These are phyloP conservation scores for Leptographium radiaticola DNA, from an alignment of 2,329 filamentous ascomycete species.

Conservation along the genomic window DNA sequence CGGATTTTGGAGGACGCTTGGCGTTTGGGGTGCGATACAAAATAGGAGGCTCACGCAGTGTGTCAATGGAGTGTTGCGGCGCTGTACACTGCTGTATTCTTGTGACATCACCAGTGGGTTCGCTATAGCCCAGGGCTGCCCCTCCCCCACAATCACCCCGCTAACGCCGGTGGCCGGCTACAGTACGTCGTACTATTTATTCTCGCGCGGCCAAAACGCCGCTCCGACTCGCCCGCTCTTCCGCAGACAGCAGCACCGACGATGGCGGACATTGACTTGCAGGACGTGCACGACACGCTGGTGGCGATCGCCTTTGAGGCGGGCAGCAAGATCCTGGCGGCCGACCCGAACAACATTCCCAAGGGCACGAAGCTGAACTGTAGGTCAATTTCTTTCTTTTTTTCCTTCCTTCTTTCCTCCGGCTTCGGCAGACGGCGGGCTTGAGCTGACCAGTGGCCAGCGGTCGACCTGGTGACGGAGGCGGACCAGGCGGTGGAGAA, in stretches of 20 bases:
- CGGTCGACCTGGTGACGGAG: slow-evolving; percentile 56
- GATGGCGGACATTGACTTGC: slow-evolving; percentile 45
- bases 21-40: background rate
- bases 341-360: slow-evolving; percentile 44
- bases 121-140: background rate
- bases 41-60: too few relatives aligned
- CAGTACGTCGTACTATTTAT: too few relatives aligned
- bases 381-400: slow-evolving; percentile 18
- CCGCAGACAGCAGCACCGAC: background rate
- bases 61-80: too few relatives aligned
- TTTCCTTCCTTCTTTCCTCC: background rate
- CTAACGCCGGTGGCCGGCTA: too few relatives aligned
- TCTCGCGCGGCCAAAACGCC: too few relatives aligned
- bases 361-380: slow-evolving; percentile 54
- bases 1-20: too few relatives aligned
- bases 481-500: slow-evolving; percentile 53
- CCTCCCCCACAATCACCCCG: slow-evolving; percentile 6
- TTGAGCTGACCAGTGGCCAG: slow-evolving; percentile 20
- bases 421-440: too few relatives aligned
- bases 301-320: slow-evolving; percentile 48
- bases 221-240: too few relatives aligned
- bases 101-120: slow-evolving; percentile 8
- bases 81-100: too few relatives aligned
- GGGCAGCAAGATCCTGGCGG: slow-evolving; percentile 49
- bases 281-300: slow-evolving; percentile 49